Evolutionary conservation across 306 rosid species (phyloP).

Genomic region (Fragaria nilgerrensis): DNA sequence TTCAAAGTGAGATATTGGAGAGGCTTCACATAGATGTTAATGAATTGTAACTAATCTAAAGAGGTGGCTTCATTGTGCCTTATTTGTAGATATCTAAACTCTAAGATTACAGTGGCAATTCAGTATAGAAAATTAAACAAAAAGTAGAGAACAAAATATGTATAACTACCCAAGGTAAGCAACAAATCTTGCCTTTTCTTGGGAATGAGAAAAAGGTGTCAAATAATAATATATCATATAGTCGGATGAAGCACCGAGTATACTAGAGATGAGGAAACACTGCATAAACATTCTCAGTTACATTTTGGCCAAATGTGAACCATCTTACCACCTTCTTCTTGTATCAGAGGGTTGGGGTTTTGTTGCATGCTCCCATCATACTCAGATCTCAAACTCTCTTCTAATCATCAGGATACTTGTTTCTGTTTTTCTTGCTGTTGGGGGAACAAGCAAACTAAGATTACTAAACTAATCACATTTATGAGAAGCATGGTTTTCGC

Average conservation of each 20-base stretch:
- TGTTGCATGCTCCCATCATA: neutral
- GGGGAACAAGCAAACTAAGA: neutral
- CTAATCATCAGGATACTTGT: neutral
- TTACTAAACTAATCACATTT: neutral
- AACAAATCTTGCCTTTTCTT: neutral
- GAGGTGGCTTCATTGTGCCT: neutral
- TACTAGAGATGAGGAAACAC: neutral
- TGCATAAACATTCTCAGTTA: neutral
- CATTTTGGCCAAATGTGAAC: neutral
- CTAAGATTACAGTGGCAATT: neutral
- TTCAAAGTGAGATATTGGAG: neutral
- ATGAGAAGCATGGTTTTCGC: neutral
- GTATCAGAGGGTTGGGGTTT: neutral
- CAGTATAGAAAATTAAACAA: neutral
- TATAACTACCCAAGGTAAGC: neutral
- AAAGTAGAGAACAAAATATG: neutral
- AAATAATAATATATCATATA: neutral
- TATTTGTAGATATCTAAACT: neutral
- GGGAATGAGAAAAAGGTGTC: neutral
- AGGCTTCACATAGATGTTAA: neutral
- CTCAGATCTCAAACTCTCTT: neutral
- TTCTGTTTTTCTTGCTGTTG: neutral
- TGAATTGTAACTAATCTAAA: neutral
- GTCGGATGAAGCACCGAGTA: no score
- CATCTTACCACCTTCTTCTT: neutral